Evolutionary conservation across 1,139 yeast genomes (phyloP).

Genomic region (Suhomyces maxii): DNA sequence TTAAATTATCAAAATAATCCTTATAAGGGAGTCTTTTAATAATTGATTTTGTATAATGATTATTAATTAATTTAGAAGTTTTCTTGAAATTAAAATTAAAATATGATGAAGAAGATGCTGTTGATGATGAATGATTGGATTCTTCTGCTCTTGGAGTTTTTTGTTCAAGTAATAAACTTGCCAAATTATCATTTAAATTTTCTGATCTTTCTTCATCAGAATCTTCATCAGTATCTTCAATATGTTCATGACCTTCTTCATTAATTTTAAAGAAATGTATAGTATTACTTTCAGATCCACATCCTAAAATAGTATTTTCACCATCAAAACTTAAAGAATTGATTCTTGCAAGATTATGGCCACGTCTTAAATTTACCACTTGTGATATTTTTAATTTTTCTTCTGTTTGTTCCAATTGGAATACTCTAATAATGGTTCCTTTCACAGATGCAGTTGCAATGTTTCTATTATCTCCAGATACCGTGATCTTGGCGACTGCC

Average conservation of each 20-base stretch:
- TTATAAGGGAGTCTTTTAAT: slow-evolving; percentile 45
- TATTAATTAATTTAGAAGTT: slow-evolving; percentile 27
- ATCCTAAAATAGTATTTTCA: slow-evolving; percentile 55
- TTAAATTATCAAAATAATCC: slow-evolving; percentile 42
- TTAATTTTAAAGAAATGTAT: slow-evolving; percentile 60
- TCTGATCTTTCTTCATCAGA: slow-evolving; percentile 24
- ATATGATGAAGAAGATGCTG: slow-evolving; percentile 15
- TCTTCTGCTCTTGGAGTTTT: slow-evolving; percentile 19
- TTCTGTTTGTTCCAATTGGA: slow-evolving; percentile 19
- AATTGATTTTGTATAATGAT: slow-evolving; percentile 39
- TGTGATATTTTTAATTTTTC: slow-evolving; percentile 23
- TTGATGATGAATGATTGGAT: slow-evolving; percentile 14
- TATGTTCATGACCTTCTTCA: slow-evolving; percentile 9
- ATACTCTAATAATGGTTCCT: slow-evolving; percentile 70
- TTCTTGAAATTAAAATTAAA: slow-evolving; percentile 22
- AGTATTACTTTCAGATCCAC: slow-evolving; percentile 68
- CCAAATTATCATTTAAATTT: slow-evolving; percentile 45
- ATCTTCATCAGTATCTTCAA: slow-evolving; percentile 4
- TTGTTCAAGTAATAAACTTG: slow-evolving; percentile 37
- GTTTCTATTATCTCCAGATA: slow-evolving; percentile 52
- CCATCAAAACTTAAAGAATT: slow-evolving; percentile 55
- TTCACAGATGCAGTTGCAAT: slow-evolving; percentile 70
- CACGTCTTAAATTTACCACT: slow-evolving; percentile 63
- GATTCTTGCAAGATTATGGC: slow-evolving; percentile 61
- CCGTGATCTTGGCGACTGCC: slow-evolving; percentile 44